Evolutionary conservation across 108 stramenopile genomes (phyloP), one percentile per base, ranked within the genome.

Genomic region (Cyclostephanos tholiformis): DNA sequence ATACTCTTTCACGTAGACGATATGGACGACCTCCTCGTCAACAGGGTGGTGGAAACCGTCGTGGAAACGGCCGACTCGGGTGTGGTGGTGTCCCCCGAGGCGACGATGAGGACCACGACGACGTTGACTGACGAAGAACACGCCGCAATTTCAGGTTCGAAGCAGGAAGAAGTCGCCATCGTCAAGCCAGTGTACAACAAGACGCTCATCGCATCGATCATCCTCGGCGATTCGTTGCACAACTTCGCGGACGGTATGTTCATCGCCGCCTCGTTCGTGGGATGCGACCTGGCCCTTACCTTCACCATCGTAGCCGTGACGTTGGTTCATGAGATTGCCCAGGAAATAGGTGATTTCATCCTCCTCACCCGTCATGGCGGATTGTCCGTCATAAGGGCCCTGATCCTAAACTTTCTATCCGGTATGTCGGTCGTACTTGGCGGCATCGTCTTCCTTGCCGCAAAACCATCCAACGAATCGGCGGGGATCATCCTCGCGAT

Each of bases 191-290:
- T 36, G n/a, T 29, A 46, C 66, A 73, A 89, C 67, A 46, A 20
- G 20, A 39, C 48, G 35, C 77, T 89, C 23, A 57, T 51, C 23
- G 57, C 69, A n/a, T 70, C 84, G 35, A 80, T 94, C 44, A 53
- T 86, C n/a, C 38, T 89, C 7, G 90, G 90, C 16, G 88, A 91
- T 76, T 63, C 65, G 17, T 79, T 90, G 67, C 90, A 95, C 74
- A 92, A 92, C 87, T 92, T 93, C 67, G 72, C 82, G 26, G 95
- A 96, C 77, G 95, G 95, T 17, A 68, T 93, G 52, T 92, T 96
- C 65, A 80, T 96, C 56, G 95, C 86, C 25, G 85, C 79, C 50
- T 87, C 91, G 16, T 94, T 92, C 71, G 20, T 50, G 35, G n/a
- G 78, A 12, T 49, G 95, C 65, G 64, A 63, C 12, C 39, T 20